Evolutionary conservation across 805 yeast genomes (phyloP).

Genomic region (Hanseniaspora osmophila): DNA sequence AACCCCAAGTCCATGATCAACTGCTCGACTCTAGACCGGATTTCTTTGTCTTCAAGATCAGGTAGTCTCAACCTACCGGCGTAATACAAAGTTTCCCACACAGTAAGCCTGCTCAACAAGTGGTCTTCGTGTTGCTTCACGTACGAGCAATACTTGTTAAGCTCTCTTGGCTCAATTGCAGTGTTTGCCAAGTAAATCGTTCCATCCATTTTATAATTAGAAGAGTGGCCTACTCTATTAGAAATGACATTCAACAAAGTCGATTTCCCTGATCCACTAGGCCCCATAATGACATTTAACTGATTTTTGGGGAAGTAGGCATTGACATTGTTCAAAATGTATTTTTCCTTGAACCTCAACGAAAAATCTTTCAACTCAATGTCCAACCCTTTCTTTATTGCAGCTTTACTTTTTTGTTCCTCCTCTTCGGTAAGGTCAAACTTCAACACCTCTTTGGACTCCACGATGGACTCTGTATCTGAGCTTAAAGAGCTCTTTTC

Average conservation of each 20-base stretch:
- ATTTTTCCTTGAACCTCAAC: slow-evolving; percentile 13
- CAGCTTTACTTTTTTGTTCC: slow-evolving; percentile 2
- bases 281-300: slow-evolving; percentile 66
- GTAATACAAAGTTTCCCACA: slow-evolving; percentile 56
- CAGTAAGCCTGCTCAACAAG: slow-evolving; percentile 56
- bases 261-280: slow-evolving; percentile 70
- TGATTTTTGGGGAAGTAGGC: slow-evolving; percentile 42
- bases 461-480: background rate
- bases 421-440: background rate
- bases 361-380: slow-evolving; percentile 14
- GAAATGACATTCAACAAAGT: slow-evolving; percentile 51
- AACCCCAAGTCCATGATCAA: slow-evolving; percentile 59
- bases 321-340: slow-evolving; percentile 31
- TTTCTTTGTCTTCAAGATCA: slow-evolving; percentile 27
- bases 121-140: slow-evolving; percentile 75
- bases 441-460: background rate
- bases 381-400: slow-evolving; percentile 9
- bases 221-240: slow-evolving; percentile 31
- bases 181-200: slow-evolving; percentile 29
- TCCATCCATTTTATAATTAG: slow-evolving; percentile 26
- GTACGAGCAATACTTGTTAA: slow-evolving; percentile 45
- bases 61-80: slow-evolving; percentile 61
- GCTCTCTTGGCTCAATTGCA: slow-evolving; percentile 22
- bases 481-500: background rate
- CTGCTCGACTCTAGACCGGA: slow-evolving; percentile 33